A percentile compares a stretch with the other conserved stretches of the same genome.
Conservation (phyloP, 2,329 filamentous ascomycete genomes). For the Blastomyces gilchristii region DNA sequence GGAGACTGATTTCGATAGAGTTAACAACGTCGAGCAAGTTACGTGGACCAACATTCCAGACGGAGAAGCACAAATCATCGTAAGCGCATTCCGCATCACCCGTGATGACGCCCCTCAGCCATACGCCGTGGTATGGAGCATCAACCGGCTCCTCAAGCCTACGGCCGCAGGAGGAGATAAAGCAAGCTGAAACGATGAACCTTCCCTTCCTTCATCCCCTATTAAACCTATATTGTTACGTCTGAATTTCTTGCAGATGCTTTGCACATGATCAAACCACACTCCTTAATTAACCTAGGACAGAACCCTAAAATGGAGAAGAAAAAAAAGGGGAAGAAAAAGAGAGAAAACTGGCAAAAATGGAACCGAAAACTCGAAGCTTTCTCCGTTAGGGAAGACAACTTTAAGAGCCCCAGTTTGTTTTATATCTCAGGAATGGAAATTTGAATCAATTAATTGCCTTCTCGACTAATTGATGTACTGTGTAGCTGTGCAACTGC, state of each 20-base stretch:
- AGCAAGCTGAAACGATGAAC: too few species aligned
- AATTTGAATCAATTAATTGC: not conserved
- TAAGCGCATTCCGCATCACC: conserved; percentile 10
- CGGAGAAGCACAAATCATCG: conserved; percentile 7
- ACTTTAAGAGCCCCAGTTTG: not conserved
- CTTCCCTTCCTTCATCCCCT: not conserved
- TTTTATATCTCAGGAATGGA: not conserved
- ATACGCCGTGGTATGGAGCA: conserved; percentile 15
- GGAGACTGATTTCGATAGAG: conserved; percentile 12
- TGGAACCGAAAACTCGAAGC: not conserved
- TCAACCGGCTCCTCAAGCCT: conserved; percentile 11
- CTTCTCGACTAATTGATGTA: not conserved
- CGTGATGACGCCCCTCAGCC: conserved; percentile 10
- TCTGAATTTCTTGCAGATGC: not conserved
- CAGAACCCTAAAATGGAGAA: not conserved
- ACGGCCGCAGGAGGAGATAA: too few species aligned
- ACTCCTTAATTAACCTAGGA: not conserved
- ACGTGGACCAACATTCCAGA: conserved; percentile 14
- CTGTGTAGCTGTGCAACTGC: not conserved
- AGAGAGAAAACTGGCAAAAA: not conserved
- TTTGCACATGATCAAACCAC: not conserved
- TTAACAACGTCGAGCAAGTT: conserved; percentile 20
- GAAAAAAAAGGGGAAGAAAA: not conserved
- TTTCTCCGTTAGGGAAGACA: not conserved
- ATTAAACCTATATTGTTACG: conserved; percentile 1